phyloP scores from a whole-genome alignment of 257 asterid genomes.

The Petunia secreta region DNA sequence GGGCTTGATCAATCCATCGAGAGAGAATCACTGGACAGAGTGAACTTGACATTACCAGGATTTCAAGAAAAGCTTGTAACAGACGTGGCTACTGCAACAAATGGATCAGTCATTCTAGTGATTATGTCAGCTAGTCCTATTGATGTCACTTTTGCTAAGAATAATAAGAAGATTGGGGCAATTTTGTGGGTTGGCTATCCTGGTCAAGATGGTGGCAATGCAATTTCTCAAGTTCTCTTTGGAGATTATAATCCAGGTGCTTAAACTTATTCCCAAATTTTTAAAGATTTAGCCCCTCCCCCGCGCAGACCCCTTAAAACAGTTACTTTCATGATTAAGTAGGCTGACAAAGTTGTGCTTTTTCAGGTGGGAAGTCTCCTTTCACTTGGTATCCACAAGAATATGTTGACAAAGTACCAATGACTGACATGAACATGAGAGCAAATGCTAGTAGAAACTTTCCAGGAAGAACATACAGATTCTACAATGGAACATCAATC shows the following conservation, averaged over 20 bases:
- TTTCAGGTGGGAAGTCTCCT: conserved; percentile 43
- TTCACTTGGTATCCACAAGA: conserved; percentile 47
- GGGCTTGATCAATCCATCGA: conserved; percentile 41
- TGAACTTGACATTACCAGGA: conserved; percentile 36
- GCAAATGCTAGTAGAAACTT: conserved; percentile 33
- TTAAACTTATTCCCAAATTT: neutral
- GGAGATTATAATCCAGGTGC: conserved; percentile 43
- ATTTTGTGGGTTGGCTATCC: conserved; percentile 45
- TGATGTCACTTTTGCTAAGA: conserved; percentile 34
- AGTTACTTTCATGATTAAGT: neutral
- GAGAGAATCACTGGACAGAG: conserved; percentile 36
- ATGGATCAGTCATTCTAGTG: conserved; percentile 33
- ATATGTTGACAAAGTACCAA: conserved; percentile 38
- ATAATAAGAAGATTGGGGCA: conserved; percentile 23
- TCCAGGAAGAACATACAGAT: conserved; percentile 39
- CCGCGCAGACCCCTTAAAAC: no score
- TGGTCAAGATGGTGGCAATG: conserved; percentile 41
- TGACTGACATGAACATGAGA: conserved; percentile 47
- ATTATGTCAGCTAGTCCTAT: conserved; percentile 38
- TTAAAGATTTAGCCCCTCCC: neutral
- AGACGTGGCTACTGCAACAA: conserved; percentile 31
- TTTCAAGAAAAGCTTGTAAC: conserved; percentile 37
- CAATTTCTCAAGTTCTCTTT: conserved; percentile 38
- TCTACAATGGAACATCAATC: conserved; percentile 30
- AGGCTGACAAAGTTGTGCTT: neutral